Base-by-base conservation (phyloP, 2,329 filamentous ascomycete genomes). In the Aspergillus pseudoglaucus region DNA sequence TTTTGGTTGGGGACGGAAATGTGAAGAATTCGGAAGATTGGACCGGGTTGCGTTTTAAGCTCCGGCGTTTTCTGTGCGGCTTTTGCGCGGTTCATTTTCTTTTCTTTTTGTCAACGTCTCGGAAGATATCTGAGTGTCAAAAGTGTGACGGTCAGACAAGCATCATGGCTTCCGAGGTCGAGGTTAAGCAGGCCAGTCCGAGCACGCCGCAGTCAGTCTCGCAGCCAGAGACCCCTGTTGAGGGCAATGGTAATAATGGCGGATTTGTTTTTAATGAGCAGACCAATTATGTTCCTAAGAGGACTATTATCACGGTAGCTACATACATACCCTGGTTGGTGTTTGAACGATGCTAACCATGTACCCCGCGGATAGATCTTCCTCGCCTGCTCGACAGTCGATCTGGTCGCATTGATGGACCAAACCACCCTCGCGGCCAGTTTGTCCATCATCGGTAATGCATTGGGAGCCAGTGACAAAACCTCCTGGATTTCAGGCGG, bases 381-480 rank as follows among this genome's bases (percentile, higher is more conserved):
- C 52, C 63, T 81, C 12, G 76, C 78, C 14, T 80, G 77, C 51
- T 73, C 78, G 40, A 78, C 69, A 18, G 75, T 80, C 48, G 78
- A 81, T 45, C 61, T 81, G 35, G 56, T 80, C 27, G 76, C 78
- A 0, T 64, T 81, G 44, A 79, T 81, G 67, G 78, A 81, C 57
- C 78, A 81, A 59, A 81, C 78, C 0, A 80, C 76, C 2, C 63
- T 81, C 27, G 78, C 78, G 0, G 70, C 75, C 12, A 79, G 76
- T 64, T 63, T 81, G 52, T 75, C 75, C 42, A 78, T 79, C 44
- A 73, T 81, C 20, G 75, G 75, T n/a, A 72, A 72, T 50, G 68
- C 74, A 0, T 61, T 81, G 4, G 64, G 73, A 3, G 75, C 77
- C 12, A 74, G 71, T 42, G 64, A 72, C 25, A 71, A 80, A 50